phyloP scores from a whole-genome alignment of 2,329 filamentous ascomycete species.

The Domatiomyces globalis region DNA sequence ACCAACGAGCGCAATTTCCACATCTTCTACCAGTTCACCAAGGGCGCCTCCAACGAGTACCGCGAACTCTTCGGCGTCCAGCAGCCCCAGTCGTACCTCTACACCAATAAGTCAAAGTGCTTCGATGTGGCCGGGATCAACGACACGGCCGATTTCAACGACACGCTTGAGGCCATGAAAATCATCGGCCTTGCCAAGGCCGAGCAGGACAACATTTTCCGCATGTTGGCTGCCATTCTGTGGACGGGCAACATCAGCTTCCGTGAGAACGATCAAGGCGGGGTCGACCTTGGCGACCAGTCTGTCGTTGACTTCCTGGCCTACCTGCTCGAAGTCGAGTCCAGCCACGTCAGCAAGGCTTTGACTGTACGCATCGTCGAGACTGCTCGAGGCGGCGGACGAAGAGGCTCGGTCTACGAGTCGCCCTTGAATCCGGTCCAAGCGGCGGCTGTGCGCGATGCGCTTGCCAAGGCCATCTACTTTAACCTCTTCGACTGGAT shows the following conservation, averaged over 20 bases:
- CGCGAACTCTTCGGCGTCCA: conserved; percentile 81
- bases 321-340: conserved; percentile 78
- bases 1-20: conserved; percentile 94
- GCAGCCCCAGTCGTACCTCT: conserved; percentile 79
- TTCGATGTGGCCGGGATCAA: conserved; percentile 90
- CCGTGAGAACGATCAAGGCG: conserved; percentile 73
- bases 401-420: conserved; percentile 54
- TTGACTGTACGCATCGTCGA: conserved; percentile 80
- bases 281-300: conserved; percentile 72
- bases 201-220: conserved; percentile 93
- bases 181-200: conserved; percentile 75
- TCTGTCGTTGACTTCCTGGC: conserved; percentile 90
- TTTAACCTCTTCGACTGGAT: conserved; percentile 99
- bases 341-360: conserved; percentile 65
- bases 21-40: conserved; percentile 98
- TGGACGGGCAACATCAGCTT: conserved; percentile 96
- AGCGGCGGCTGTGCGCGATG: conserved; percentile 75
- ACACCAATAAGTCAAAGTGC: conserved; percentile 89
- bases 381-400: conserved; percentile 47
- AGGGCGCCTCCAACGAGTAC: conserved; percentile 78
- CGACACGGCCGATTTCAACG: conserved; percentile 73
- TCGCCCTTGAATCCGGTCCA: conserved; percentile 77
- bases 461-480: conserved; percentile 88
- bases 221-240: conserved; percentile 78
- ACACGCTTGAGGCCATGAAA: conserved; percentile 88